A percentile compares a stretch with the other conserved stretches of the same genome.
phyloP scores from a whole-genome alignment of 148 eudicot species.

The Gaultheria prostrata region DNA sequence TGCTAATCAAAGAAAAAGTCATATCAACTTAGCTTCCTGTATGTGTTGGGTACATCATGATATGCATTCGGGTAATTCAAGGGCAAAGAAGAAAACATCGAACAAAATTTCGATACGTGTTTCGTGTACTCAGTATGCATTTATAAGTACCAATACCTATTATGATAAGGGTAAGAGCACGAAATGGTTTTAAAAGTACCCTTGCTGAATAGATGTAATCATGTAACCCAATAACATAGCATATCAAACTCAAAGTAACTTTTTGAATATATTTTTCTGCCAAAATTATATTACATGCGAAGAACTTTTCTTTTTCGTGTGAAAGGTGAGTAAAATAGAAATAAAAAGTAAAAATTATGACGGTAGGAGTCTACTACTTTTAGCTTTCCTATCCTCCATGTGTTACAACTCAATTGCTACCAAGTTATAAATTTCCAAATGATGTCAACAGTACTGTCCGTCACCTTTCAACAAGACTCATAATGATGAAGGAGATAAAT shows the following conservation, averaged over 20 bases:
- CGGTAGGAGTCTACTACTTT: not conserved
- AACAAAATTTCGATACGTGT: no score
- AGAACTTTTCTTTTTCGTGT: not conserved
- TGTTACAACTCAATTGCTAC: not conserved
- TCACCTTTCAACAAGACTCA: constrained; percentile 4
- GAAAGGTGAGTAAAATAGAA: not conserved
- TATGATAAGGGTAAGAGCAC: no score
- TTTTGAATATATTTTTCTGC: not conserved
- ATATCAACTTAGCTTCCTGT: no score
- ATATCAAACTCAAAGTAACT: not conserved
- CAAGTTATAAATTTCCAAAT: not conserved
- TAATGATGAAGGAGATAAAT: not conserved
- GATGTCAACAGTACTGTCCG: no score
- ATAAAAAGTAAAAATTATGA: not conserved
- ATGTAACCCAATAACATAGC: not conserved
- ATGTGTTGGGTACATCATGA: no score
- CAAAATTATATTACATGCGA: not conserved
- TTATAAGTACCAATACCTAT: no score
- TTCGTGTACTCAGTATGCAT: no score
- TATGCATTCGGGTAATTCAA: no score
- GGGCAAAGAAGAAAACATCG: no score
- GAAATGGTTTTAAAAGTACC: no score
- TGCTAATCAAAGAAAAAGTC: no score
- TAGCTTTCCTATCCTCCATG: not conserved
- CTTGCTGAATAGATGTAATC: no score